Evolutionary conservation across 192 early-diverging fungal genomes (phyloP).

Genomic region (Helicostylum pulchrum): DNA sequence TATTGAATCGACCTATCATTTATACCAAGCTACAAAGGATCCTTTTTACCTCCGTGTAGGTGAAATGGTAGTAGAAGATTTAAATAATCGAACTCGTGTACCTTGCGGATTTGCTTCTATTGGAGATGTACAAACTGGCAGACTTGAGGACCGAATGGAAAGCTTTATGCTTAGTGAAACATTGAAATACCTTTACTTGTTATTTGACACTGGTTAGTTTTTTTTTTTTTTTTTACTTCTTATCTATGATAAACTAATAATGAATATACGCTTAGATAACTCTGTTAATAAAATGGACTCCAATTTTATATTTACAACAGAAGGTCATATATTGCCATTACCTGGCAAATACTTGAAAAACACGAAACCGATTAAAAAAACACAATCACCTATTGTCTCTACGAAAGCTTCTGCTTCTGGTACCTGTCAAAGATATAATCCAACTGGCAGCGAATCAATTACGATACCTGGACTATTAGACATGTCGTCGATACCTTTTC

Average conservation of each 20-base stretch:
- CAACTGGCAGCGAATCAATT: not conserved
- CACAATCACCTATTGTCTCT: not conserved
- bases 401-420: not conserved
- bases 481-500: slow-evolving; percentile 39
- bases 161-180: slow-evolving; percentile 94
- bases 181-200: slow-evolving; percentile 94
- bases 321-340: slow-evolving; percentile 58
- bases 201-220: slow-evolving; percentile 77
- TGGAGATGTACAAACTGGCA: slow-evolving; percentile 56
- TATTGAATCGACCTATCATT: slow-evolving; percentile 89
- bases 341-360: slow-evolving; percentile 23
- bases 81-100: slow-evolving; percentile 65
- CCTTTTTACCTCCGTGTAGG: slow-evolving; percentile 90
- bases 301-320: slow-evolving; percentile 89
- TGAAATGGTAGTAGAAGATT: slow-evolving; percentile 79
- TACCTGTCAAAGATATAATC: slow-evolving; percentile 13
- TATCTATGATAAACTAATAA: not conserved
- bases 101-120: slow-evolving; percentile 82
- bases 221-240: not conserved
- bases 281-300: slow-evolving; percentile 64
- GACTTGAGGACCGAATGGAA: slow-evolving; percentile 87
- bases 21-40: slow-evolving; percentile 87
- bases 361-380: not conserved
- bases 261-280: slow-evolving; percentile 27
- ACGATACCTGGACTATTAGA: slow-evolving; percentile 2